A percentile compares a stretch with the other conserved stretches of the same genome.
These are phyloP conservation scores for Cryphonectria naterciae DNA, from an alignment of 2,329 filamentous ascomycete genomes.

Conservation along the genomic window DNA sequence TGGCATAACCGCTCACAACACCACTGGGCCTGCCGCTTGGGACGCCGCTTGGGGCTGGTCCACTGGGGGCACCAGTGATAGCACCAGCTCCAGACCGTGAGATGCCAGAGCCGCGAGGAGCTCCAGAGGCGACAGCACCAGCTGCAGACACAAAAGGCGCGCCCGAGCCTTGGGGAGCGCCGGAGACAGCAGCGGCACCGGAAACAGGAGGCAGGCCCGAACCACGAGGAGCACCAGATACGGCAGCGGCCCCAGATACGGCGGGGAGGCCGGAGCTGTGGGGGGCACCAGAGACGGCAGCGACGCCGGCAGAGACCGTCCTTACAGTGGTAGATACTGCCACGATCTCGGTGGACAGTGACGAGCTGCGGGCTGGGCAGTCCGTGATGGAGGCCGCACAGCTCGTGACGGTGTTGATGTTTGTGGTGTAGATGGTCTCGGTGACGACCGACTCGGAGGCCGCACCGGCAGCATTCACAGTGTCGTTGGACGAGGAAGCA, in stretches of 20 bases:
- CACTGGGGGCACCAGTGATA: conserved; percentile 5
- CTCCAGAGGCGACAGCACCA: conserved; percentile 2
- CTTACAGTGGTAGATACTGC: conserved; percentile 23
- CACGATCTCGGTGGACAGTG: conserved; percentile 24
- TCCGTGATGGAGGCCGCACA: conserved; percentile 25
- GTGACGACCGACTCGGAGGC: conserved; percentile 19
- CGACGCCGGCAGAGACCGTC: conserved; percentile 7
- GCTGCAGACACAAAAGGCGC: conserved; percentile 7
- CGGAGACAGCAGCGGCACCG: neutral
- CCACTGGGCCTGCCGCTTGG: neutral
- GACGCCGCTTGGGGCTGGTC: neutral
- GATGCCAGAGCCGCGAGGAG: conserved; percentile 3
- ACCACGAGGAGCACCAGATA: neutral
- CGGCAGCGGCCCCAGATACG: neutral
- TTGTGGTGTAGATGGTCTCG: conserved; percentile 24
- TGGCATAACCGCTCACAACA: neutral
- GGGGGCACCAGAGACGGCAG: neutral
- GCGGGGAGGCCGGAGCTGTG: neutral
- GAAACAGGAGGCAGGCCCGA: conserved; percentile 8
- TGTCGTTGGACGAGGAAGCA: conserved; percentile 2
- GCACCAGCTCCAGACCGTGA: conserved; percentile 2
- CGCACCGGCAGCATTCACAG: conserved; percentile 1
- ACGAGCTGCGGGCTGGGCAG: conserved; percentile 25
- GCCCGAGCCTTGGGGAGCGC: conserved; percentile 12
- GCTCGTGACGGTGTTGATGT: conserved; percentile 26